Conservation (phyloP, 768 basidiomycete genomes). For the Saitozyma podzolica region DNA sequence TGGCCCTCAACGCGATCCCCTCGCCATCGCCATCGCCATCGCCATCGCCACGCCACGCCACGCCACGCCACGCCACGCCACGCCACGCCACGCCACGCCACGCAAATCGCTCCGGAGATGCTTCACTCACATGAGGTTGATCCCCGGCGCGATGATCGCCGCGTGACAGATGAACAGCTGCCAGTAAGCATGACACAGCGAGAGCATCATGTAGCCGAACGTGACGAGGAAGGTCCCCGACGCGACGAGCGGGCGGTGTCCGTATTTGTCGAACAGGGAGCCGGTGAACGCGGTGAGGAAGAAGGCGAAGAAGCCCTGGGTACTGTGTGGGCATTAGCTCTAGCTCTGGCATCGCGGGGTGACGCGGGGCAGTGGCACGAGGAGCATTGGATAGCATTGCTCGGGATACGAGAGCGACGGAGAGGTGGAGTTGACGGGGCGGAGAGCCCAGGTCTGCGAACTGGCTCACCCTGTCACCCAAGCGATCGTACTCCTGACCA, state of each 20-base stretch:
- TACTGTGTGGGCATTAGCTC: not conserved
- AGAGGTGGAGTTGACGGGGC: too few species aligned
- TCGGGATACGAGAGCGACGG: too few species aligned
- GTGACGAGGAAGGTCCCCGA: slow-evolving; percentile 17
- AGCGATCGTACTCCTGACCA: slow-evolving; percentile 26
- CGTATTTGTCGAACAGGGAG: slow-evolving; percentile 30
- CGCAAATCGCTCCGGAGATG: not conserved
- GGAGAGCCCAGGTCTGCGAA: not conserved
- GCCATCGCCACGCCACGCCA: too few species aligned
- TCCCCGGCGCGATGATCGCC: slow-evolving; percentile 20
- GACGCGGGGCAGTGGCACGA: too few species aligned
- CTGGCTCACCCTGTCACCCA: slow-evolving; percentile 31
- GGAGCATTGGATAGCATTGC: too few species aligned
- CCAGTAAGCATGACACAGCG: slow-evolving; percentile 22
- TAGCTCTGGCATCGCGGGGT: too few species aligned
- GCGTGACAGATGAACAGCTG: slow-evolving; percentile 29
- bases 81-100: too few species aligned
- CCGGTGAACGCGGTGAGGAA: slow-evolving; percentile 24
- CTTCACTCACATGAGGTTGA: slow-evolving; percentile 27
- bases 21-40: too few species aligned
- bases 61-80: too few species aligned
- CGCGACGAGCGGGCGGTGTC: slow-evolving; percentile 15
- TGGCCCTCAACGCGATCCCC: too few species aligned
- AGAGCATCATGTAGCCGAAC: slow-evolving; percentile 22
- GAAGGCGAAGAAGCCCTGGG: slow-evolving; percentile 29